These are phyloP conservation scores for Petunia secreta DNA, from an alignment of 257 asterid genomes.

Conservation along the genomic window DNA sequence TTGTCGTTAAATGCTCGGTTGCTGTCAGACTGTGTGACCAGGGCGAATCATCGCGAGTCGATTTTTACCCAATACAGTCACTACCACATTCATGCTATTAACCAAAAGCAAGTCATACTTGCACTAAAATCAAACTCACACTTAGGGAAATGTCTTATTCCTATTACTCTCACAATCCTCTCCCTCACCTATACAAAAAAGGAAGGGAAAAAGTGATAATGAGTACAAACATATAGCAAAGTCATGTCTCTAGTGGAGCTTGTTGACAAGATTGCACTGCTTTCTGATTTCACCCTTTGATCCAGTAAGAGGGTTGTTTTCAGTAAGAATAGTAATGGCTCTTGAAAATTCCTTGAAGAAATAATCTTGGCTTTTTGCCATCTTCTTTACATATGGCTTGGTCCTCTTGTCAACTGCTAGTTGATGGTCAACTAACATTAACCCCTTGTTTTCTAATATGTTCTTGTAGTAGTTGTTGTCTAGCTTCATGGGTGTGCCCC, in stretches of 20 bases:
- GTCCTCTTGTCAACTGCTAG: conserved; percentile 75
- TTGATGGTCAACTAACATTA: conserved; percentile 78
- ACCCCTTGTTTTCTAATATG: conserved; percentile 81
- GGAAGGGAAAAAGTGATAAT: conserved; percentile 22
- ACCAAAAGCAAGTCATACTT: background rate
- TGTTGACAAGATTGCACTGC: conserved; percentile 66
- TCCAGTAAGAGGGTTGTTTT: conserved; percentile 90
- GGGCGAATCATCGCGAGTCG: too few relatives aligned
- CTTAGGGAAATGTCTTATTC: conserved; percentile 33
- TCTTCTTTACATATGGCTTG: conserved; percentile 74
- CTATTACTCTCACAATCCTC: background rate
- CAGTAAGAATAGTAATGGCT: conserved; percentile 74
- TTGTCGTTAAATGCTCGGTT: too few relatives aligned
- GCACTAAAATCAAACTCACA: conserved; percentile 1
- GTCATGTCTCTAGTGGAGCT: conserved; percentile 41
- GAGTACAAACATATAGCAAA: background rate
- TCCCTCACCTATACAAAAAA: background rate
- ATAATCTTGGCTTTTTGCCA: conserved; percentile 38
- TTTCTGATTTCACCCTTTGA: conserved; percentile 76
- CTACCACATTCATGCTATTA: conserved; percentile 20
- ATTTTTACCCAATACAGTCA: background rate
- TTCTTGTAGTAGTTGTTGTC: conserved; percentile 60
- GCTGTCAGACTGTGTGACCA: too few relatives aligned
- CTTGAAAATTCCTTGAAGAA: conserved; percentile 67
- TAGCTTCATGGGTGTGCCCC: conserved; percentile 61